Base-by-base conservation (phyloP, 2,329 filamentous ascomycete species). In the Calycina herbarum region DNA sequence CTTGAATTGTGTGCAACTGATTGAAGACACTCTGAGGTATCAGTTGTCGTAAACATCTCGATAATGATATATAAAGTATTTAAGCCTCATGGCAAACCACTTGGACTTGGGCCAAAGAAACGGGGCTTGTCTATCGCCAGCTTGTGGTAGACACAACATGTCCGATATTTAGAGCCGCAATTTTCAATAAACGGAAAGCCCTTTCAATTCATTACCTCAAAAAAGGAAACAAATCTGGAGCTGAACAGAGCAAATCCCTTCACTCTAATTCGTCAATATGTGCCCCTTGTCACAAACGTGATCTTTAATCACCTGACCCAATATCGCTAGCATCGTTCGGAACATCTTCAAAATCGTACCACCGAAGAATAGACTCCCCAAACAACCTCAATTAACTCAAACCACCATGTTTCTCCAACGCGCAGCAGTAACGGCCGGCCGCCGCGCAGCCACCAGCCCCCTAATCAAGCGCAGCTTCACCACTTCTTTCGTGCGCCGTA, bases 361-460 rank as follows among this genome's bases (percentile, higher is more conserved):
- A 54, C 48, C 20, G 20, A 13, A 24, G 20, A 11, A 27, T 40
- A 54, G 48, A 54, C 20, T 54, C 24, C 6, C 48, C 20, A 54
- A 54, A 27, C 60, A 63, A 48, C 45, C 60, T 61, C 70, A 73
- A 73, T 73, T 73, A 66, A 69, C 48, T 40, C 48, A 54, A 61
- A 48, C 75, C 78, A 77, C 74, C 75, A 88, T 89, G 87, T 86
- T 89, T 74, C 77, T 89, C 77, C 85, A 87, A 82, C 87, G 87
- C 77, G 82, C 86, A 76, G 86, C 83, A 77, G 76, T 86, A 71
- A 80, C 83, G 73, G 85, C 82, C 76, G 86, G 85, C 75, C 86
- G 87, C 78, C 85, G 87, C 69, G 86, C 82, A 33, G 82, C 82
- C 75, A 80, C 82, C 68, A 74, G 79, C 64, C 84, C 86, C 71